Base-by-base conservation (phyloP, 2,329 filamentous ascomycete species). In the Colletotrichum sp. region DNA sequence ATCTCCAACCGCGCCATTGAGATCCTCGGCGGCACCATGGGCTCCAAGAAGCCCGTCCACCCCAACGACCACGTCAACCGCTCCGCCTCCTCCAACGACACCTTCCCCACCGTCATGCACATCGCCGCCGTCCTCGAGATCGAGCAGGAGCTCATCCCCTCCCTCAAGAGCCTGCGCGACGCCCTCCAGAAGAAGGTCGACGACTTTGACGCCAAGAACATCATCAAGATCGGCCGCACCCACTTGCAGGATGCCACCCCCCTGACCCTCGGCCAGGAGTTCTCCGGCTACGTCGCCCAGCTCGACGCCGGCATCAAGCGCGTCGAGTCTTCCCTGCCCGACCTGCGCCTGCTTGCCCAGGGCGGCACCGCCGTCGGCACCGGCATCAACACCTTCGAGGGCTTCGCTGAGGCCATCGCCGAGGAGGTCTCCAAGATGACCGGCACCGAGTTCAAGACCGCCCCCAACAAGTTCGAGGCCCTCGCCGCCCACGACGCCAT, bases 1-100 rank as follows among this genome's bases (percentile, higher is more conserved):
- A 98, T 99, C 87, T 98, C 96, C 79, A 99, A 98, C 92, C 95
- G 97, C 79, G 97, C 97, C 79, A 98, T 98, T 86, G 96, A 98
- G 90, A 98, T 98, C 78, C 91, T 98, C 70, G 97, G 97, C 80
- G 97, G 97, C 81, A 91, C 91, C 79, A 98, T 96, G 95, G 97
- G 97, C 81, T 93, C 90, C 91, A 98, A 98, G 93, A 98, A 97
- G 90, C 97, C 97, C 32, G 97, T 99, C 78, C 97, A 99, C 89
- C 97, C 97, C 82, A 99, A 98, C 88, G 97, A 99, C 89, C 97
- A 99, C 86, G 97, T 99, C 87, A 99, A 99, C 92, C 98, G 98
- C 93, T 97, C 95, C 79, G 97, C 97, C 80, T 98, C 96, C 66
- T 98, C 97, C 82, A 99, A 99, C 89, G 97, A 99, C 85, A 98